Base-by-base conservation (phyloP, 1,139 yeast genomes). In the Zygosaccharomyces pseudobailii region DNA sequence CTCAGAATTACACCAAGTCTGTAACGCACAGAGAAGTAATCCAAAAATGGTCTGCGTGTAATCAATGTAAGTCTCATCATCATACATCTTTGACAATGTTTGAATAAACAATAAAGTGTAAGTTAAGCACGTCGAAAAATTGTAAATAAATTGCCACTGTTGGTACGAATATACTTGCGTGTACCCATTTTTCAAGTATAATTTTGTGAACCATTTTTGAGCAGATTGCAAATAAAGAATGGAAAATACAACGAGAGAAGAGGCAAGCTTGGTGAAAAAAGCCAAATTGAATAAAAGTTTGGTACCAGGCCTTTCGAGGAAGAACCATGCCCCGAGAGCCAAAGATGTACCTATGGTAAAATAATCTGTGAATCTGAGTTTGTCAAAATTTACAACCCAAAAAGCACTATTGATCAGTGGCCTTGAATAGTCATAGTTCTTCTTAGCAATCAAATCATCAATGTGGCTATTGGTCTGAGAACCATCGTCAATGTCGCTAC, bases 81-180 rank as follows among this genome's bases (percentile, higher is more conserved):
- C 43, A 57, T 46, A 52, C 41, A 59, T 50, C 54, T 65, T 53
- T 43, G 59, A 53, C 8, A 53, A 39, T 6, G 66, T 60, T 67
- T 73, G 57, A 53, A 68, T 21, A 43, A 62, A 58, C 59, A 70
- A 45, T 17, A 62, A 40, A 5, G 71, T 63, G 52, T 76, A 76
- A 1, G 77, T 70, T 54, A 73, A 59, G 17, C 74, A 71, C 9
- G 74, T 59, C 8, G 72, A 58, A 28, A 68, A 56, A 58, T 86
- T 87, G 68, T 84, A 87, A 42, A 85, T 65, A 6, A 81, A 76
- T 53, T 87, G 84, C 89, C 94, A 87, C 57, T 84, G 86, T 55
- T 80, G 78, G 60, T 82, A 82, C 0, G 95, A 86, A 46, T 83
- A 79, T 47, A 80, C 75, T 36, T 82, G 79, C 5, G 87, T 79